Base-by-base conservation (phyloP, 1,284 basidiomycete genomes). In the Ustilago esculenta region DNA sequence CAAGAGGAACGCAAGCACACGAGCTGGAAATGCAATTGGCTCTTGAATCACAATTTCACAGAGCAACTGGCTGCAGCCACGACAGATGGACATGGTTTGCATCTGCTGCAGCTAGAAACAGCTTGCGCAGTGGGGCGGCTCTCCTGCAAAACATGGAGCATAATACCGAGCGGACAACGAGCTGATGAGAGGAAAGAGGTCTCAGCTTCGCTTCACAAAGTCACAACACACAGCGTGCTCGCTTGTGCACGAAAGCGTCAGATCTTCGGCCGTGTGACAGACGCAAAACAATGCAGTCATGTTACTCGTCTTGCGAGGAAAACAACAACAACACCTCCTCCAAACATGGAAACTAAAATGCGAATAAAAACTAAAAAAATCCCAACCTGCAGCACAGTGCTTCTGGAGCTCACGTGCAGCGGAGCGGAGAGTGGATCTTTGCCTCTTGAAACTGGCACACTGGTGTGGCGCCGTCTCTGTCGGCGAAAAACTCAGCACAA, bases 381-480 rank as follows among this genome's bases (percentile, higher is more conserved):
- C 17, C n/a, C n/a, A n/a, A n/a, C n/a, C n/a, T n/a, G n/a, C n/a
- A n/a, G n/a, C n/a, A n/a, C n/a, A n/a, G n/a, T n/a, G n/a, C n/a
- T n/a, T n/a, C n/a, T n/a, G n/a, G n/a, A 41, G 39, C 34, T 27
- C n/a, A 18, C n/a, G 4, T 48, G 39, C 53, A 55, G 40, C 45
- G 39, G 53, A 47, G 53, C 53, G 45, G 53, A 56, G 53, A 42
- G 43, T 54, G 35, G 53, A 56, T 23, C 27, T 21, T 40, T 23
- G 5, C 3, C 15, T n/a, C n/a, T 39, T 29, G 33, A n/a, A 25
- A 34, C 8, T 29, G 27, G n/a, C 18, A 34, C 40, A 32, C 32
- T 25, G 29, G 36, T 10, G 21, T 21, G n/a, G 12, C 30, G 23
- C 47, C 33, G 14, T 29, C 15, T 7, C 30, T 21, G 51, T 14